A percentile compares a stretch with the other conserved stretches of the same genome.
These are phyloP conservation scores for bread wheat (Triticum aestivum) DNA, from an alignment of 176 grass and related monocot species.

Conservation along the genomic window DNA sequence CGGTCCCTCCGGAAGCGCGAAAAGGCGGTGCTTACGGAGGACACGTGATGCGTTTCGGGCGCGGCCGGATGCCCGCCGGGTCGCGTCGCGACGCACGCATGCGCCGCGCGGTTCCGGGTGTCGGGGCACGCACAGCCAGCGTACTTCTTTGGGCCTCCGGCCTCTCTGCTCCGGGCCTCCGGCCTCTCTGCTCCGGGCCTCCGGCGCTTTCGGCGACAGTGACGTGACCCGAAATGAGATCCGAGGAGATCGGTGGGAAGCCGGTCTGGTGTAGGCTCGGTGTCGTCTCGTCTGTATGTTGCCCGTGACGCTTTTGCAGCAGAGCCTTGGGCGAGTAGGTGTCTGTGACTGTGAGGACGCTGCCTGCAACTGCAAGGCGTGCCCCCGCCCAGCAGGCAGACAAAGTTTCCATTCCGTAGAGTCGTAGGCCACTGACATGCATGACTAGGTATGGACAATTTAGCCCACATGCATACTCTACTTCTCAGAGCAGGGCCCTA, in stretches of 20 bases:
- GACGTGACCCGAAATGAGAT: constrained; percentile 12
- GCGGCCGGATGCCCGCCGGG: neutral
- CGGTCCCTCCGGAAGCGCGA: neutral
- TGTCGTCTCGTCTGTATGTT: neutral
- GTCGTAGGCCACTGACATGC: neutral
- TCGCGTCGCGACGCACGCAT: neutral
- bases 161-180: neutral
- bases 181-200: neutral
- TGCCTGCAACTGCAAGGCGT: neutral
- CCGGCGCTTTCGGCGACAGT: neutral
- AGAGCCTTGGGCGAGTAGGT: neutral
- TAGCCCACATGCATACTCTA: neutral
- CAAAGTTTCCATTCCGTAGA: constrained; percentile 29
- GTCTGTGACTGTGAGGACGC: neutral
- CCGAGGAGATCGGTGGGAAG: neutral
- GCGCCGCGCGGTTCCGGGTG: neutral
- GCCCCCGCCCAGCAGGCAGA: neutral
- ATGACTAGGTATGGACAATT: neutral
- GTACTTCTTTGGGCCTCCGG: neutral
- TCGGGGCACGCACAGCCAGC: neutral
- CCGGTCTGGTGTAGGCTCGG: neutral
- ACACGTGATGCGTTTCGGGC: constrained; percentile 36
- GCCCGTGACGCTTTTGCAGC: constrained; percentile 23
- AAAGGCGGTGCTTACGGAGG: neutral
- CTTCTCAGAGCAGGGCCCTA: no score